phyloP scores from a whole-genome alignment of 495 filamentous ascomycete species.

The Daldinia loculata region DNA sequence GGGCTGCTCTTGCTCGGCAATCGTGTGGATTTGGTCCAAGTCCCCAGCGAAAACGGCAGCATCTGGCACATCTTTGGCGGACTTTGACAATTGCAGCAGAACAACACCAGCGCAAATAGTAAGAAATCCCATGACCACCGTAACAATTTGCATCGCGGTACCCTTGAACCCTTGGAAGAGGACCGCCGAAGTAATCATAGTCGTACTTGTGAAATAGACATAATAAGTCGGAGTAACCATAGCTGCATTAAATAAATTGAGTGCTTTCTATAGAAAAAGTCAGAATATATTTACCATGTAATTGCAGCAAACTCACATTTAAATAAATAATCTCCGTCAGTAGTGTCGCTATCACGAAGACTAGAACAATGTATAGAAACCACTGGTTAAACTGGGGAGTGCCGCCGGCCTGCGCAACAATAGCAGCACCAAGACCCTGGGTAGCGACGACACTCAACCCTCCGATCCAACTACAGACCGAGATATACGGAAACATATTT shows the following conservation, averaged over 20 bases:
- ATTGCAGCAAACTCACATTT: conserved; percentile 72
- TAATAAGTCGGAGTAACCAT: conserved; percentile 98
- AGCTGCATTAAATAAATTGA: conserved; percentile 97
- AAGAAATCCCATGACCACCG: conserved; percentile 92
- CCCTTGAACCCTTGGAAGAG: conserved; percentile 96
- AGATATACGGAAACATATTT: conserved; percentile 97
- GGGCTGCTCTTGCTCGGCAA: conserved; percentile 92
- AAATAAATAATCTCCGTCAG: conserved; percentile 93
- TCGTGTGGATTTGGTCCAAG: conserved; percentile 91
- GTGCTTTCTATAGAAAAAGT: conserved; percentile 82
- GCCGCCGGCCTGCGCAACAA: conserved; percentile 84
- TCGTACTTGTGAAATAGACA: conserved; percentile 94
- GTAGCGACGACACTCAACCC: conserved; percentile 95
- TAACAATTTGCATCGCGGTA: conserved; percentile 78
- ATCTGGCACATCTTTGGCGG: conserved; percentile 95
- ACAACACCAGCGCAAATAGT: conserved; percentile 96
- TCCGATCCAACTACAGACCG: conserved; percentile 93
- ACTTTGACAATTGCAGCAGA: conserved; percentile 96
- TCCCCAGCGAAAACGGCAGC: conserved; percentile 92
- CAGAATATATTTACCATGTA: conserved; percentile 29
- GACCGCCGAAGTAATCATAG: conserved; percentile 91
- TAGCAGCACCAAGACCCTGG: conserved; percentile 91
- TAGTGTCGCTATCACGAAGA: conserved; percentile 87
- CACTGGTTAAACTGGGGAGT: conserved; percentile 91
- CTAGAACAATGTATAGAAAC: conserved; percentile 92